phyloP scores from a whole-genome alignment of 352 stramenopile genomes.

The Pythium catenulatum region DNA sequence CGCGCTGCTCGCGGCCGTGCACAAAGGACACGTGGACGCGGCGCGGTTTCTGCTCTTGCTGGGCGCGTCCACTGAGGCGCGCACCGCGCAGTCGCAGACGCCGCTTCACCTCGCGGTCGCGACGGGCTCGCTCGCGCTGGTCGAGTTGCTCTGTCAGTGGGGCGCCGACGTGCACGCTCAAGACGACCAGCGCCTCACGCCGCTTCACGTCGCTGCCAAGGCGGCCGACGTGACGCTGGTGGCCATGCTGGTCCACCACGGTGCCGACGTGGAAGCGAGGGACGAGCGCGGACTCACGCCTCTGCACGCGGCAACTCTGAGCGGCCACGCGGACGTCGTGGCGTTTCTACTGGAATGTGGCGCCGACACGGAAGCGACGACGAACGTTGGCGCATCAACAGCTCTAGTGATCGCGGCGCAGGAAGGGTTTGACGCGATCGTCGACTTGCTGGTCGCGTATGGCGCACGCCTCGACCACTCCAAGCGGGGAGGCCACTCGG shows the following conservation, averaged over 20 bases:
- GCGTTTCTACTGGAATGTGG: not conserved
- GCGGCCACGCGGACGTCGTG: not conserved
- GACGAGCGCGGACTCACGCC: constrained; percentile 81
- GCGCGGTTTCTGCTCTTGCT: too few species aligned
- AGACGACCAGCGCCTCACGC: constrained; percentile 76
- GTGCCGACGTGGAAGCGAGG: constrained; percentile 75
- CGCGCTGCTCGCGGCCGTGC: too few species aligned
- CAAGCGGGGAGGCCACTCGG: too few species aligned
- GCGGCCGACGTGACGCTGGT: constrained; percentile 78
- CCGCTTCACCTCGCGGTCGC: constrained; percentile 87
- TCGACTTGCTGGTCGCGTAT: too few species aligned
- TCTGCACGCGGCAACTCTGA: not conserved
- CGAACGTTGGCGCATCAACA: too few species aligned
- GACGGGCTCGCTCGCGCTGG: constrained; percentile 69
- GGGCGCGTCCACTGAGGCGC: too few species aligned
- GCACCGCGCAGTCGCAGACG: too few species aligned
- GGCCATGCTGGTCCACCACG: constrained; percentile 69
- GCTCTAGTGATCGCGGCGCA: too few species aligned
- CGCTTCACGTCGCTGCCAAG: constrained; percentile 83
- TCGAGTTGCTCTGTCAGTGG: constrained; percentile 70
- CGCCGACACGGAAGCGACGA: not conserved
- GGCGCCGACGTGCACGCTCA: constrained; percentile 87
- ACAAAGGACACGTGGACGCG: too few species aligned
- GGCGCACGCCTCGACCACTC: too few species aligned
- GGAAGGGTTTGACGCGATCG: not conserved